Base-by-base conservation (phyloP, 2,329 filamentous ascomycete species). In the Paracoccidioides lutzii region DNA sequence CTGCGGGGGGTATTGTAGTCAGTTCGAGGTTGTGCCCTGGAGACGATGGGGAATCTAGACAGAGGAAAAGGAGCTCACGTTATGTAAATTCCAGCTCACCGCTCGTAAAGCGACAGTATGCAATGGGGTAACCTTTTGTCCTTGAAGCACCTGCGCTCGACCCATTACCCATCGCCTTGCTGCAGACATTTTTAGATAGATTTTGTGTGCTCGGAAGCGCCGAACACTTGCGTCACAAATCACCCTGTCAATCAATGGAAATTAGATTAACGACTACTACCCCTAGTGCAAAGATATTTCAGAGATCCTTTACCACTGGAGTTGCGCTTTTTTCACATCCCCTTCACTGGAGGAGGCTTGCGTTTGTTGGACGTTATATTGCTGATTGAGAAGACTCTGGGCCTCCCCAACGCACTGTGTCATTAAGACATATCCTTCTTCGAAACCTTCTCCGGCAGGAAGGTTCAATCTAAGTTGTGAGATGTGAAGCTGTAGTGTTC, bases 121-220 rank as follows among this genome's bases (percentile, higher is more conserved):
- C 59, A 70, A 71, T 8, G 73, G 68, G 50, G 73, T 71, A 7
- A 78, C 72, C 57, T 71, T 72, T 57, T 77, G 74, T 10, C 77
- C 78, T 54, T 76, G 72, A 35, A 83, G 65, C 15, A 80, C 67
- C 54, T 74, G 72, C 37, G 73, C 68, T 33, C 81, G 74, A 40
- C 75, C 69, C 58, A 80, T 78, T 59, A 78, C 73, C 81, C 81
- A 84, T 62, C 81, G 73, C 57, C 78, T 70, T 4, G 77, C 81
- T 22, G 81, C 79, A 2, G 78, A 76, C 12, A 78, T 78, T 59
- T 76, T 76, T 4, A 84, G 73, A 61, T 82, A 83, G 54, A 80
- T 76, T 60, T 78, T 78, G 65, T 84, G 80, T 49, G 80, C 81
- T 64, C 78, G 77, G 67, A 84, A 82, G 3, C 81, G 77, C 50